phyloP scores from a whole-genome alignment of 148 eudicot genomes.

The Beta vulgaris region DNA sequence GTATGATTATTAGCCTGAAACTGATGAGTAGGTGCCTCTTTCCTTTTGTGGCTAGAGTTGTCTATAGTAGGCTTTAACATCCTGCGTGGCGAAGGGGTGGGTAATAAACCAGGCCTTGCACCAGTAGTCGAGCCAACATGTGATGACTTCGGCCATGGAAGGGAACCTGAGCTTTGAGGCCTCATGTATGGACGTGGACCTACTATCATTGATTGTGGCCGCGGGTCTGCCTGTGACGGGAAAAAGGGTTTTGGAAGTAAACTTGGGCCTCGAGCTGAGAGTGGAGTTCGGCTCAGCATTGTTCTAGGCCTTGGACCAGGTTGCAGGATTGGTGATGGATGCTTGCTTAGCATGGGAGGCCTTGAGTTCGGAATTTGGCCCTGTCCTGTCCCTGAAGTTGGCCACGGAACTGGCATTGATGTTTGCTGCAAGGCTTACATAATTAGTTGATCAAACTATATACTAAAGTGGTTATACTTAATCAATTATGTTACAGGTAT shows the following conservation, averaged over 20 bases:
- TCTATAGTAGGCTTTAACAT: not conserved
- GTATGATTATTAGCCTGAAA: not conserved
- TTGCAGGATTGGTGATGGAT: not conserved
- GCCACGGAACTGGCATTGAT: not conserved
- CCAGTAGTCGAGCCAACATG: not conserved
- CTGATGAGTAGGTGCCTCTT: conserved; percentile 14
- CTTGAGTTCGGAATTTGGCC: not conserved
- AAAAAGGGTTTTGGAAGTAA: not conserved
- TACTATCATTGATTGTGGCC: not conserved
- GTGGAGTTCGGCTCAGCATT: not conserved
- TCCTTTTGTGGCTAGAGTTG: conserved; percentile 22
- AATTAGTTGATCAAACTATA: too few species aligned
- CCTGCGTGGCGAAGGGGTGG: not conserved
- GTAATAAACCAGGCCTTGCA: not conserved
- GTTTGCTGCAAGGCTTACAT: conserved; percentile 12
- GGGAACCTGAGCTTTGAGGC: not conserved
- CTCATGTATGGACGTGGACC: conserved; percentile 1
- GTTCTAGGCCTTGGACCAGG: too few species aligned
- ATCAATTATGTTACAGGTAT: not conserved
- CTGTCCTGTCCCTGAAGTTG: not conserved
- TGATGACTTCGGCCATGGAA: not conserved
- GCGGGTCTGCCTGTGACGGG: not conserved
- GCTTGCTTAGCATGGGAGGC: not conserved
- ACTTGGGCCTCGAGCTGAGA: not conserved
- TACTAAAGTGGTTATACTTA: not conserved